These are phyloP conservation scores for Linanthus parryae DNA, from an alignment of 148 eudicot species.

Conservation along the genomic window DNA sequence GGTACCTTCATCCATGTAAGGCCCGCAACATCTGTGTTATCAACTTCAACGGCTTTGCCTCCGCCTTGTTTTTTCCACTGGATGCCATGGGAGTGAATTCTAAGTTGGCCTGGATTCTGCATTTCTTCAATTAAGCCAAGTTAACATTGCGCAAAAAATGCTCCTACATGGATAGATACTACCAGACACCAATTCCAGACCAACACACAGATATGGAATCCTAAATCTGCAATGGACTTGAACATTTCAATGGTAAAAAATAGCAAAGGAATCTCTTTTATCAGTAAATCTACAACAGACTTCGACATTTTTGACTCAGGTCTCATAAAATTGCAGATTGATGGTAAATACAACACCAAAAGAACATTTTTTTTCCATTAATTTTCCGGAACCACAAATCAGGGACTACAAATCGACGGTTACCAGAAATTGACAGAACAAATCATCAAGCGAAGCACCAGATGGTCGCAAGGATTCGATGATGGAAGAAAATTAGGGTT, in stretches of 20 bases:
- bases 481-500: not conserved
- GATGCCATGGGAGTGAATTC: slow-evolving; percentile 69
- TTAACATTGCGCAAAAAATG: not conserved
- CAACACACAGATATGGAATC: not conserved
- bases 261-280: not conserved
- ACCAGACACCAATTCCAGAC: too few species aligned
- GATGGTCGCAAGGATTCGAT: not conserved
- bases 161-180: not conserved
- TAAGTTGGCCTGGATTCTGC: slow-evolving; percentile 86
- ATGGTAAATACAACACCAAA: not conserved
- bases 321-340: not conserved
- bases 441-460: not conserved
- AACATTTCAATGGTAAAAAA: not conserved
- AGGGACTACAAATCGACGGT: not conserved
- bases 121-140: slow-evolving; percentile 5
- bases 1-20: slow-evolving; percentile 96
- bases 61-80: slow-evolving; percentile 97
- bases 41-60: slow-evolving; percentile 88
- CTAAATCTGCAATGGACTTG: not conserved
- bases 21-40: slow-evolving; percentile 52
- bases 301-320: not conserved
- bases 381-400: not conserved
- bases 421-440: not conserved
- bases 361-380: not conserved
- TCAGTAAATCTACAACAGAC: not conserved